A percentile compares a stretch with the other conserved stretches of the same genome.
Conservation (phyloP, 2,329 filamentous ascomycete genomes). For the Alternaria angustiovoidea region DNA sequence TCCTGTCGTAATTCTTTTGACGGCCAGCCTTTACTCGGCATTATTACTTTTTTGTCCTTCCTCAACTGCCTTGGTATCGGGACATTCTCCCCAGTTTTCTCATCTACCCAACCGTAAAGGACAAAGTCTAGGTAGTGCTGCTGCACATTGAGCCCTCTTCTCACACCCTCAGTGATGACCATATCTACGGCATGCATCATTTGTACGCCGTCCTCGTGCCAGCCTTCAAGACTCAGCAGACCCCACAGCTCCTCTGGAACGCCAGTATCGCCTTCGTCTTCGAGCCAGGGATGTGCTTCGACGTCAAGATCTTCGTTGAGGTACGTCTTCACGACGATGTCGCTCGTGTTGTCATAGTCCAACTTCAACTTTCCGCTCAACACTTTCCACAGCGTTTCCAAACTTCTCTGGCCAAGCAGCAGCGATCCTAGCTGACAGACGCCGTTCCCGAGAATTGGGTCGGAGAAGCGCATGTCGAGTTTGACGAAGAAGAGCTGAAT, state of each 20-base stretch:
- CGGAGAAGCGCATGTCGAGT: constrained; percentile 72
- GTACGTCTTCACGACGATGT: constrained; percentile 33
- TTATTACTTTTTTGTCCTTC: constrained; percentile 56
- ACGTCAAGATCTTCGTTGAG: constrained; percentile 29
- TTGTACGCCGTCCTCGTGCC: constrained; percentile 67
- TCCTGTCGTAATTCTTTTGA: constrained; percentile 1
- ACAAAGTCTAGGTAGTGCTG: constrained; percentile 65
- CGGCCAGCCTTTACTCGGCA: constrained; percentile 13
- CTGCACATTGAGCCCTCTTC: constrained; percentile 63
- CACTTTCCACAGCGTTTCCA: constrained; percentile 36
- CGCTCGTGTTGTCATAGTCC: constrained; percentile 35
- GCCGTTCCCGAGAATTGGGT: constrained; percentile 66
- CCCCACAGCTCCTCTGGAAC: constrained; percentile 46
- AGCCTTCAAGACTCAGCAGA: constrained; percentile 45
- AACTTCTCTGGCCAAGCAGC: constrained; percentile 65
- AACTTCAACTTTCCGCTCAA: constrained; percentile 64
- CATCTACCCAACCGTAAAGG: constrained; percentile 68
- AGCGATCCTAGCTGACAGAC: constrained; percentile 50
- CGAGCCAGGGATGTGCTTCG: constrained; percentile 29
- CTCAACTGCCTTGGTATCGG: constrained; percentile 59
- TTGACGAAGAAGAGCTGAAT: constrained; percentile 74
- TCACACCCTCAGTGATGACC: constrained; percentile 61
- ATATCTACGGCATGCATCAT: constrained; percentile 50
- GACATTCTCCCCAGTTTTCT: constrained; percentile 59
- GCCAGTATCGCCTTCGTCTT: constrained; percentile 32